Evolutionary conservation across 208 protist species (phyloP).

Genomic region (Perkinsela sp.): DNA sequence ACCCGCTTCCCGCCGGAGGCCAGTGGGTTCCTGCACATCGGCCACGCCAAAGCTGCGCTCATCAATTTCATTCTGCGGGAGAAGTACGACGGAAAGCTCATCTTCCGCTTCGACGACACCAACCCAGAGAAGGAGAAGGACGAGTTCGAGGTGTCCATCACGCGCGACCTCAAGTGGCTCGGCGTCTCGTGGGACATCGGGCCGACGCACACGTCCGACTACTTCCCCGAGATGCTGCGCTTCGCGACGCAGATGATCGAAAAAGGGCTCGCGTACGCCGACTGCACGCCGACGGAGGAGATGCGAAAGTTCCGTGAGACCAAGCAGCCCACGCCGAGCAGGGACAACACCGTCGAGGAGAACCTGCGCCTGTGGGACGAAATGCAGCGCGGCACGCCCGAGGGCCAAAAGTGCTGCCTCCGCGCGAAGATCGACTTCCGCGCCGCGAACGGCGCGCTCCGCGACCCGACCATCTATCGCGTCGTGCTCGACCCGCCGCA

Average conservation of each 20-base stretch:
- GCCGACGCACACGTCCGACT: constrained; percentile 81
- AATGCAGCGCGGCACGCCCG: constrained; percentile 55
- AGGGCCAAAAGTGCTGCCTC: constrained; percentile 70
- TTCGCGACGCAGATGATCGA: constrained; percentile 64
- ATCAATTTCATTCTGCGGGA: constrained; percentile 84
- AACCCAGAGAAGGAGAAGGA: constrained; percentile 93
- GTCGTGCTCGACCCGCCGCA: constrained; percentile 66
- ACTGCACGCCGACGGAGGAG: constrained; percentile 78
- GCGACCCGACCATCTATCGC: constrained; percentile 90
- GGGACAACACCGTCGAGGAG: constrained; percentile 69
- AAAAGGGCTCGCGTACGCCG: constrained; percentile 75
- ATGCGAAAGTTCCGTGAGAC: constrained; percentile 72
- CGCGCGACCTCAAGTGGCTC: constrained; percentile 70
- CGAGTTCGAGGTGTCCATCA: constrained; percentile 81
- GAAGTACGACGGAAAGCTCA: constrained; percentile 82
- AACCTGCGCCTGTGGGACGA: constrained; percentile 79
- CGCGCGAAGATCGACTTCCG: constrained; percentile 86
- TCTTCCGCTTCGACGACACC: constrained; percentile 98
- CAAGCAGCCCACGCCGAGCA: constrained; percentile 50
- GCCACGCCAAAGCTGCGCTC: constrained; percentile 90
- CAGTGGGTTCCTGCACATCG: constrained; percentile 86
- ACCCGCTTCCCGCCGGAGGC: constrained; percentile 90
- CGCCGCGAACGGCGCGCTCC: constrained; percentile 75
- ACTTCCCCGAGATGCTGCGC: constrained; percentile 78
- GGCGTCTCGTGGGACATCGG: constrained; percentile 54